Evolutionary conservation across 306 rosid genomes (phyloP).

Genomic region (Bauhinia variegata): DNA sequence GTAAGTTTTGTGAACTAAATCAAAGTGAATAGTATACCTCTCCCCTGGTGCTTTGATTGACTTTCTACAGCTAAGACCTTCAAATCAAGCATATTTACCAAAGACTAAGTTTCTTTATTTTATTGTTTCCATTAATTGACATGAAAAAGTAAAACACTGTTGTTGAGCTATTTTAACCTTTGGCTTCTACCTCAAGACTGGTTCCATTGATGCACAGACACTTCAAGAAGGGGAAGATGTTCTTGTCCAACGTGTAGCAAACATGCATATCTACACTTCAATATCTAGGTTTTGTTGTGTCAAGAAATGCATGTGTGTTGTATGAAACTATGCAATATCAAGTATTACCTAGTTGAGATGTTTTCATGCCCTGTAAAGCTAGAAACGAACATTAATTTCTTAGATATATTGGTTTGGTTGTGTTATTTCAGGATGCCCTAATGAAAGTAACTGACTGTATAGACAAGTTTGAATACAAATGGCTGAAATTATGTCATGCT

Average conservation of each 20-base stretch:
- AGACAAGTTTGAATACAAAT: constrained; percentile 1
- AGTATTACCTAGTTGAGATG: constrained; percentile 2
- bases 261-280: too few species aligned
- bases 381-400: constrained; percentile 11
- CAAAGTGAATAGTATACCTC: too few species aligned
- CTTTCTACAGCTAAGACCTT: too few species aligned
- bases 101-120: too few species aligned
- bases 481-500: constrained; percentile 5
- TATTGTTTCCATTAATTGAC: background rate
- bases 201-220: too few species aligned
- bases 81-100: too few species aligned
- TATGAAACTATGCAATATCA: too few species aligned
- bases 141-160: background rate
- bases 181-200: background rate
- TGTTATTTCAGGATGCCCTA: constrained; percentile 13
- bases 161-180: background rate
- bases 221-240: too few species aligned
- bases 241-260: too few species aligned
- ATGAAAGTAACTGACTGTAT: constrained; percentile 1
- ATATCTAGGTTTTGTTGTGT: too few species aligned
- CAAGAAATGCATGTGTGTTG: background rate
- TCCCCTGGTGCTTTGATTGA: too few species aligned
- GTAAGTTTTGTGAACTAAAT: too few species aligned
- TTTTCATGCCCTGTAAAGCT: background rate
- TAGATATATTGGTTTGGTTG: constrained; percentile 5